Evolutionary conservation across 371 early-diverging fungal species (phyloP).

Genomic region (Saksenaea oblongispora): DNA sequence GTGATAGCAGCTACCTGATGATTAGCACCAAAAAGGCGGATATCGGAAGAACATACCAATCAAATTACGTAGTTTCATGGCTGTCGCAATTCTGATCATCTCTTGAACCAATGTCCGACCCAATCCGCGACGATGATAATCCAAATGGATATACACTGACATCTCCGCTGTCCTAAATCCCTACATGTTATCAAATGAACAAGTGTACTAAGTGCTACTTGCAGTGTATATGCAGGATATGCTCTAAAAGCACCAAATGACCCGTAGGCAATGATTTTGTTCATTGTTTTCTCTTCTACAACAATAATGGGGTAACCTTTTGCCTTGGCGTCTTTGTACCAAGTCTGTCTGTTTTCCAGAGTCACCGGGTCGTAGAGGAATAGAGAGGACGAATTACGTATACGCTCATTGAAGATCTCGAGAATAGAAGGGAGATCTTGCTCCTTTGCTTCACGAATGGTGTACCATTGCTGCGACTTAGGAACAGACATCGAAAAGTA

Average conservation of each 20-base stretch:
- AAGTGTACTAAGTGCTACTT: conserved; percentile 16
- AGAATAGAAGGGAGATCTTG: conserved; percentile 35
- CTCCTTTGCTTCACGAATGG: conserved; percentile 36
- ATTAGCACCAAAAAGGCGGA: neutral
- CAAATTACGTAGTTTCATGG: conserved; percentile 34
- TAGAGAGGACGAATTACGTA: conserved; percentile 47
- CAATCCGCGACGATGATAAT: conserved; percentile 45
- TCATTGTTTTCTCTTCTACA: conserved; percentile 35
- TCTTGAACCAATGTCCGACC: conserved; percentile 34
- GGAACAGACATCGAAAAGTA: too few species aligned
- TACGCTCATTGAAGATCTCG: conserved; percentile 53
- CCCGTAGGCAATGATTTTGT: conserved; percentile 38
- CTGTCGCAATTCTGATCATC: conserved; percentile 34
- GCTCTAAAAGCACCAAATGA: conserved; percentile 35
- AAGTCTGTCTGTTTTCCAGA: conserved; percentile 38
- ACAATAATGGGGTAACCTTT: conserved; percentile 50
- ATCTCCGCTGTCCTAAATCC: conserved; percentile 40
- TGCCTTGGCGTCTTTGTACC: conserved; percentile 29
- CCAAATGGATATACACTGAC: conserved; percentile 43
- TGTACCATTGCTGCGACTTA: conserved; percentile 14
- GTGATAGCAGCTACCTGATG: conserved; percentile 35
- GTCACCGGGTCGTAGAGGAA: conserved; percentile 46
- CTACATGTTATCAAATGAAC: neutral
- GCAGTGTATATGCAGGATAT: conserved; percentile 44
- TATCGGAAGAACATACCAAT: conserved; percentile 22